Conservation (phyloP, 2,329 filamentous ascomycete species). For the Botrytis cinerea region DNA sequence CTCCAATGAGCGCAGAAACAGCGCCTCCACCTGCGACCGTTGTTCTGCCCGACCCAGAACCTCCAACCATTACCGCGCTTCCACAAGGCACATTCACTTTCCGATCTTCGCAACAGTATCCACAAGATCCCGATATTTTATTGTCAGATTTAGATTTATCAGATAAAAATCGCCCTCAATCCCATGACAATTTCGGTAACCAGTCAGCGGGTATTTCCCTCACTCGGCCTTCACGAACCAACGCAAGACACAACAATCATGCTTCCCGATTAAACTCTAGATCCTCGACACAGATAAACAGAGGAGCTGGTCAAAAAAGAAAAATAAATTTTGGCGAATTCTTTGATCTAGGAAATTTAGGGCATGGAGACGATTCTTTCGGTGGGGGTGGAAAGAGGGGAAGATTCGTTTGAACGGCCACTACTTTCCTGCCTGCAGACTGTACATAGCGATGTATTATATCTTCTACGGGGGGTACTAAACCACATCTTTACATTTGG, state of each 20-base stretch:
- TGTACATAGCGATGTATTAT: conserved; percentile 20
- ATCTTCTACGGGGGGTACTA: neutral
- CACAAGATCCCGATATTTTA: conserved; percentile 58
- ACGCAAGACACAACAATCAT: conserved; percentile 38
- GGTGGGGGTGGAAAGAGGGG: conserved; percentile 43
- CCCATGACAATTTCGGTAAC: conserved; percentile 35
- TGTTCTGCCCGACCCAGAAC: conserved; percentile 25
- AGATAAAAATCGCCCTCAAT: conserved; percentile 46
- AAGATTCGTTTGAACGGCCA: conserved; percentile 38
- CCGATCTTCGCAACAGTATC: conserved; percentile 62
- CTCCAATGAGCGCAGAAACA: conserved; percentile 41
- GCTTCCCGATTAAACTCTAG: conserved; percentile 33
- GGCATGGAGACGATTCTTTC: conserved; percentile 59
- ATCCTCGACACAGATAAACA: conserved; percentile 48
- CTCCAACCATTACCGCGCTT: conserved; percentile 47
- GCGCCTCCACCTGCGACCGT: conserved; percentile 31
- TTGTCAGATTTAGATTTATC: conserved; percentile 62
- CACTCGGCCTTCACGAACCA: conserved; percentile 36
- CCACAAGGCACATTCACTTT: conserved; percentile 68
- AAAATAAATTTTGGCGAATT: conserved; percentile 74
- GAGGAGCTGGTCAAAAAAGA: conserved; percentile 70
- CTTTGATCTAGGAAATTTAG: conserved; percentile 68
- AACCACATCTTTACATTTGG: conserved; percentile 16
- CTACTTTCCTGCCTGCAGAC: neutral
- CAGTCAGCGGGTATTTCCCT: conserved; percentile 36